These are phyloP conservation scores for Cutaneotrichosporon sp. DNA, from an alignment of 1,284 basidiomycete genomes.

Conservation along the genomic window DNA sequence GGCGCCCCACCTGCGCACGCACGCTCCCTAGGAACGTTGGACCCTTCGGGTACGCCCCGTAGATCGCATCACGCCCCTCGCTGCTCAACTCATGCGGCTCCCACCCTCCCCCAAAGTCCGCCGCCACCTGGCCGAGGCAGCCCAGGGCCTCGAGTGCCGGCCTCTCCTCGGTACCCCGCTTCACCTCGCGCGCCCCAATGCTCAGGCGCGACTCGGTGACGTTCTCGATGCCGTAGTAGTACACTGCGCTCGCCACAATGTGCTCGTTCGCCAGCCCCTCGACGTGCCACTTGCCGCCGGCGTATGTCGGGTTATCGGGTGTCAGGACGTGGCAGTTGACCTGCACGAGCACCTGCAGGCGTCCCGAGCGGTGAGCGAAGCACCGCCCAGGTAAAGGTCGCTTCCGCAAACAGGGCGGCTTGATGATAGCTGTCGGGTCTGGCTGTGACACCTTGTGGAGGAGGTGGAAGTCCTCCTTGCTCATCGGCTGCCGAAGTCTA, in stretches of 20 bases:
- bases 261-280: slow-evolving; percentile 22
- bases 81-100: no score
- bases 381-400: not conserved
- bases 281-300: slow-evolving; percentile 20
- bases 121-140: no score
- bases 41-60: no score
- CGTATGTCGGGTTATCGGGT: slow-evolving; percentile 19
- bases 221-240: slow-evolving; percentile 22
- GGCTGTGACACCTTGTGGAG: slow-evolving; percentile 16
- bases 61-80: not conserved
- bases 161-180: no score
- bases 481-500: no score
- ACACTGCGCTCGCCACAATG: slow-evolving; percentile 19
- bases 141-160: no score
- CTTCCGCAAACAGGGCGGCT: not conserved
- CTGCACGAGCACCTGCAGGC: slow-evolving; percentile 22
- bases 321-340: slow-evolving; percentile 20
- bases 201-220: slow-evolving; percentile 13
- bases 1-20: slow-evolving; percentile 4
- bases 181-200: slow-evolving; percentile 5
- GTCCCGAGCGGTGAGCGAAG: not conserved
- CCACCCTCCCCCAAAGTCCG: no score
- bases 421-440: slow-evolving; percentile 13
- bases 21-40: slow-evolving; percentile 11
- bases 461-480: slow-evolving; percentile 6